Conservation (phyloP, 169 alveolate genomes). For the Plasmodium fragile region DNA sequence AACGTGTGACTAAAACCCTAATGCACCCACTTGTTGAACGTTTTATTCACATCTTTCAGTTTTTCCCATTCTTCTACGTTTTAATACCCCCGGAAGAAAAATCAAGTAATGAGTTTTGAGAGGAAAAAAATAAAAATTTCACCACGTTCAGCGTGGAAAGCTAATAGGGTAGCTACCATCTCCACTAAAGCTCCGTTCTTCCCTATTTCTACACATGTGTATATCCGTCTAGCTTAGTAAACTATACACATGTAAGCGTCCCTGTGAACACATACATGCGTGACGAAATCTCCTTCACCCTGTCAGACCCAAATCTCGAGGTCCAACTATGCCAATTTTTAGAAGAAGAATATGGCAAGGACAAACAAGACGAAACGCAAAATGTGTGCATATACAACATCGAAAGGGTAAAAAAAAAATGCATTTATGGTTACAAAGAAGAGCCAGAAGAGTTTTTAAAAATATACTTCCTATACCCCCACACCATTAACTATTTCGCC, state of each 20-base stretch:
- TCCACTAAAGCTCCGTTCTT: neutral
- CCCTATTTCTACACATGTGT: neutral
- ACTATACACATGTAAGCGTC: neutral
- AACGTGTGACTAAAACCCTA: neutral
- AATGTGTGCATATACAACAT: conserved; percentile 51
- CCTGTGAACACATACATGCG: neutral
- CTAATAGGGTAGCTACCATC: neutral
- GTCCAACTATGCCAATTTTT: conserved; percentile 45
- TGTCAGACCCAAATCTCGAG: conserved; percentile 29
- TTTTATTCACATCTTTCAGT: conserved; percentile 17
- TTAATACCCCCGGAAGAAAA: conserved; percentile 72
- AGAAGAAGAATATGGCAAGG: conserved; percentile 50
- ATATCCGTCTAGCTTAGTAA: neutral
- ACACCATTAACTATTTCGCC: conserved; percentile 45
- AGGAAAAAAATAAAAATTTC: conserved; percentile 4
- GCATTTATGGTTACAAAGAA: conserved; percentile 67
- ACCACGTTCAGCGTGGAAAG: neutral
- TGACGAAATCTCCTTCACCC: neutral
- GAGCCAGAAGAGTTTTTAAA: conserved; percentile 46
- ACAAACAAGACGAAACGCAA: conserved; percentile 4
- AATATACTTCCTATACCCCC: conserved; percentile 45
- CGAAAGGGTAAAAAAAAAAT: conserved; percentile 64
- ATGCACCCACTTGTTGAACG: neutral
- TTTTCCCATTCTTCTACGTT: conserved; percentile 54
- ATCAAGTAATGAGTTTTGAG: conserved; percentile 17